These are phyloP conservation scores for Tetrahymena malaccensis DNA, from an alignment of 73 alveolate genomes.

Conservation along the genomic window DNA sequence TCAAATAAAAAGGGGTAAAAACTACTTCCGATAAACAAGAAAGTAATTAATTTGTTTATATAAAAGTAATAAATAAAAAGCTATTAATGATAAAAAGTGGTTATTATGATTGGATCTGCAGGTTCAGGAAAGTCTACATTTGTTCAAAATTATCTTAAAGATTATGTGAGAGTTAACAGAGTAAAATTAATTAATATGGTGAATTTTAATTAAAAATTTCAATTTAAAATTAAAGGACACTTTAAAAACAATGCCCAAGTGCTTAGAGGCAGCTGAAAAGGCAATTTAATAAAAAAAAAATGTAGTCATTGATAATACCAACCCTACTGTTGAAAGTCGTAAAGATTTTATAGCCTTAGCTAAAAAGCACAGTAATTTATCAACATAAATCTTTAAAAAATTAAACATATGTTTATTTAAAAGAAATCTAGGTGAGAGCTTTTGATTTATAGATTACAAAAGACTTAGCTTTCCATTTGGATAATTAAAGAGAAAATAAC, in stretches of 20 bases:
- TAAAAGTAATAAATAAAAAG: slow-evolving; percentile 45
- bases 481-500: slow-evolving; percentile 76
- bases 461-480: slow-evolving; percentile 82
- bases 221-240: slow-evolving; percentile 46
- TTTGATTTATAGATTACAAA: slow-evolving; percentile 74
- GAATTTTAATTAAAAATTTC: not conserved
- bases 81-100: not conserved
- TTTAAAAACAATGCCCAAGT: slow-evolving; percentile 80
- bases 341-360: slow-evolving; percentile 72
- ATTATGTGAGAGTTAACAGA: slow-evolving; percentile 83
- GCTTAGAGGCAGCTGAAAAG: slow-evolving; percentile 63
- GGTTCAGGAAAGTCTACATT: slow-evolving; percentile 96
- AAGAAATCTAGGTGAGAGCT: slow-evolving; percentile 72
- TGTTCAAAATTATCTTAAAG: slow-evolving; percentile 67
- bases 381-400: not conserved
- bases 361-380: slow-evolving; percentile 28
- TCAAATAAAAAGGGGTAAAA: slow-evolving; percentile 10
- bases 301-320: slow-evolving; percentile 90
- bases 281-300: slow-evolving; percentile 73
- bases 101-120: slow-evolving; percentile 87
- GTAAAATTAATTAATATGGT: not conserved
- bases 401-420: not conserved
- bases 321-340: slow-evolving; percentile 75
- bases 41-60: slow-evolving; percentile 43
- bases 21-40: slow-evolving; percentile 16